A percentile compares a stretch with the other conserved stretches of the same genome.
Evolutionary conservation across 208 protist genomes (phyloP).

Genomic region (Crithidia sp.): DNA sequence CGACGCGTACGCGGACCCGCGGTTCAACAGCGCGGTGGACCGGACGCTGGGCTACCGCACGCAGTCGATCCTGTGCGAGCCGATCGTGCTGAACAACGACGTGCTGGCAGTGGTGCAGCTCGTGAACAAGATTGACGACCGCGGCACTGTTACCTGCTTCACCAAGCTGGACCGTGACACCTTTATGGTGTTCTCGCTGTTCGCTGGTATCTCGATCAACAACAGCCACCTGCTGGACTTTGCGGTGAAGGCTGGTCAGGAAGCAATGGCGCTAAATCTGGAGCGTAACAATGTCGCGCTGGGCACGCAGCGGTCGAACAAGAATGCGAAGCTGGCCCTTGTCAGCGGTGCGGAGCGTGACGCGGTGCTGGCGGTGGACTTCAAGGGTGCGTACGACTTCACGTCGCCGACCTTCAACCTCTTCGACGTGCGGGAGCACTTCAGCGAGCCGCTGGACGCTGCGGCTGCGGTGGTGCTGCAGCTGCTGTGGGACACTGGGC

Average conservation of each 20-base stretch:
- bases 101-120: conserved; percentile 89
- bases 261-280: conserved; percentile 76
- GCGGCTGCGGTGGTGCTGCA: conserved; percentile 56
- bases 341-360: conserved; percentile 35
- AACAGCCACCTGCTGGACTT: conserved; percentile 87
- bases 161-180: conserved; percentile 60
- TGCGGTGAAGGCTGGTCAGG: conserved; percentile 71
- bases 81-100: conserved; percentile 80
- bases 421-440: conserved; percentile 61
- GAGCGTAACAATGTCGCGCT: conserved; percentile 32
- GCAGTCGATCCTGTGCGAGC: conserved; percentile 79
- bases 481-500: conserved; percentile 60
- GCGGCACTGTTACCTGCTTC: conserved; percentile 62
- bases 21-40: conserved; percentile 84
- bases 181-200: conserved; percentile 80
- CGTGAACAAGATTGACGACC: conserved; percentile 75
- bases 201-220: conserved; percentile 87
- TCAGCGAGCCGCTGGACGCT: conserved; percentile 48
- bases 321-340: background rate
- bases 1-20: conserved; percentile 74
- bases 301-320: background rate
- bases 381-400: conserved; percentile 55
- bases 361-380: conserved; percentile 37
- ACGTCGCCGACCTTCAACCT: conserved; percentile 71
- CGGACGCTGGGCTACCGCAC: conserved; percentile 82